Conservation (phyloP, 805 yeast genomes). For the Wickerhamomyces alni region DNA sequence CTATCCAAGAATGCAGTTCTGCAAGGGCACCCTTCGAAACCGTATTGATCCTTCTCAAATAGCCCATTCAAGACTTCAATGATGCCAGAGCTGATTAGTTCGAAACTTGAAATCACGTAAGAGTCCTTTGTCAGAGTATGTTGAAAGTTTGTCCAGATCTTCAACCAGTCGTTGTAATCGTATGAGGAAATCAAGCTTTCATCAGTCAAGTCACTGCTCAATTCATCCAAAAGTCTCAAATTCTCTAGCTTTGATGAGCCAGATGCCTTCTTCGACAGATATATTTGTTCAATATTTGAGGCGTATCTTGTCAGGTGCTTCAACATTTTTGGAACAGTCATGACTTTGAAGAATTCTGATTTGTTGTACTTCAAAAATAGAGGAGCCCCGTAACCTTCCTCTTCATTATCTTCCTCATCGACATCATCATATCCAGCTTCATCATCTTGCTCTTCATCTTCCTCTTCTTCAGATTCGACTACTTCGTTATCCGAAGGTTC, state of each 20-base stretch:
- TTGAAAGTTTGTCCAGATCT: conserved; percentile 34
- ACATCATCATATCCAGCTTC: neutral
- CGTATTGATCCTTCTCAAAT: conserved; percentile 25
- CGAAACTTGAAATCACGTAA: conserved; percentile 59
- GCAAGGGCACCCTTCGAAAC: conserved; percentile 28
- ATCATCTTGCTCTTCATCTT: conserved; percentile 12
- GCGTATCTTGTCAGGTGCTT: conserved; percentile 11
- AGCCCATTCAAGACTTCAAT: conserved; percentile 35
- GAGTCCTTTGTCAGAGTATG: conserved; percentile 26
- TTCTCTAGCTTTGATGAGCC: conserved; percentile 22
- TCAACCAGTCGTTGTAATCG: conserved; percentile 25
- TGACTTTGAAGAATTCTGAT: conserved; percentile 4
- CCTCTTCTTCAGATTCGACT: conserved; percentile 13
- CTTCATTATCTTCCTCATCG: conserved; percentile 10
- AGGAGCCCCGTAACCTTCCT: neutral
- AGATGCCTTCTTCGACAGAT: conserved; percentile 21
- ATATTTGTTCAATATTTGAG: conserved; percentile 25
- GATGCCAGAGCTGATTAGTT: conserved; percentile 64
- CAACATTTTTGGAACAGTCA: conserved; percentile 5
- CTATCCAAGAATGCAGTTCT: conserved; percentile 39
- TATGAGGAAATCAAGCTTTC: conserved; percentile 1
- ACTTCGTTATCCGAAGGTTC: neutral
- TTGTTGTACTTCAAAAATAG: neutral
- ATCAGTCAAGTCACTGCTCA: conserved; percentile 15
- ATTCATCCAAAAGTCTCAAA: conserved; percentile 23